Conservation (phyloP, 805 yeast genomes). For the Kodamaea restingae region DNA sequence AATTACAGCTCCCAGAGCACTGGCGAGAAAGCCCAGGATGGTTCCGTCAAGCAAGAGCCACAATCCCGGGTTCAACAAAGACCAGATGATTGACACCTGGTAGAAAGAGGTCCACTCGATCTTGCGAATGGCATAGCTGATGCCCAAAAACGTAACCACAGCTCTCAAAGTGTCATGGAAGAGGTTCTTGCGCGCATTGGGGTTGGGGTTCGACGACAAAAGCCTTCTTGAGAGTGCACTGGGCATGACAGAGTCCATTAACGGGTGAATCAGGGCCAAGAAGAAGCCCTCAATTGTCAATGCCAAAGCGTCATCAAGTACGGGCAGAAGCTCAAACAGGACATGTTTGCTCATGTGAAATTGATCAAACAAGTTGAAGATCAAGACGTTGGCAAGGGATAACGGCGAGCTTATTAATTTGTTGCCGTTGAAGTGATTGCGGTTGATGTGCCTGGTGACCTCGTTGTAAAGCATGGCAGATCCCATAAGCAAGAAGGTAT, state of each 20-base stretch:
- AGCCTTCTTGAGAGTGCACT: slow-evolving; percentile 26
- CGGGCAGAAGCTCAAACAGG: slow-evolving; percentile 1
- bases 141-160: slow-evolving; percentile 62
- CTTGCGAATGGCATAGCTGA: slow-evolving; percentile 64
- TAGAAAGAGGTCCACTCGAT: slow-evolving; percentile 64
- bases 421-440: slow-evolving; percentile 42
- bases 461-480: slow-evolving; percentile 54
- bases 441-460: slow-evolving; percentile 49
- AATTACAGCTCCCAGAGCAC: slow-evolving; percentile 26
- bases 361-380: slow-evolving; percentile 13
- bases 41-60: slow-evolving; percentile 68
- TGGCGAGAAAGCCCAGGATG: slow-evolving; percentile 45
- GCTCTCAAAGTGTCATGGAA: slow-evolving; percentile 39
- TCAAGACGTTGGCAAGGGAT: slow-evolving; percentile 13
- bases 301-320: slow-evolving; percentile 19
- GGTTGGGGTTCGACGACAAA: slow-evolving; percentile 39
- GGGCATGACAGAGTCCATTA: slow-evolving; percentile 34
- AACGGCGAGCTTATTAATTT: slow-evolving; percentile 23
- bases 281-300: slow-evolving; percentile 50
- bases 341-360: slow-evolving; percentile 11
- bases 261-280: slow-evolving; percentile 55
- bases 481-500: slow-evolving; percentile 23
- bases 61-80: slow-evolving; percentile 56
- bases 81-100: slow-evolving; percentile 64
- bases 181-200: slow-evolving; percentile 23